Conservation (phyloP, 2,329 filamentous ascomycete genomes). For the Colletotrichum sp. region DNA sequence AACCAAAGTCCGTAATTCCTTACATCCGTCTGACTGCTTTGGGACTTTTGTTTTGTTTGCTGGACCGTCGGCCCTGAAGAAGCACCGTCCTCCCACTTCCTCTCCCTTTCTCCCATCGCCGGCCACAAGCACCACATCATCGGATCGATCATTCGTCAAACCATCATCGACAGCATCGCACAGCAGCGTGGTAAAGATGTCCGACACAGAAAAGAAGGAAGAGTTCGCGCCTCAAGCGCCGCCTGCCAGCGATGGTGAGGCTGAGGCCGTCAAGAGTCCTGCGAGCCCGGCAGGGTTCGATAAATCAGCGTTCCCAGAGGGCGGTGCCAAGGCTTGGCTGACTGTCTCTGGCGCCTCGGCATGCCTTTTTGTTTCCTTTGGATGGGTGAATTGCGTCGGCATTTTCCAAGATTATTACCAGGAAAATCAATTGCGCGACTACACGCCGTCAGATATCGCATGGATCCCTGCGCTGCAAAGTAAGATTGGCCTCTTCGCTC, state of each 20-base stretch:
- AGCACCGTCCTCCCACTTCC: rapidly evolving
- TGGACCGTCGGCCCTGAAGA: neutral
- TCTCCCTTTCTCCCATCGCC: neutral
- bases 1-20: neutral
- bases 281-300: neutral
- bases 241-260: neutral
- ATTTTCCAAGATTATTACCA: constrained; percentile 66
- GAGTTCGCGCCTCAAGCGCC: neutral
- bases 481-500: neutral
- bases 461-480: constrained; percentile 50
- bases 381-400: constrained; percentile 41
- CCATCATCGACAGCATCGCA: neutral
- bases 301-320: neutral
- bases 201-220: neutral
- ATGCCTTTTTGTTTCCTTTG: neutral
- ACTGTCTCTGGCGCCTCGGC: neutral
- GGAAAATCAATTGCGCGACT: constrained; percentile 46
- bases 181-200: neutral
- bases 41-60: neutral
- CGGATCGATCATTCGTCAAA: neutral
- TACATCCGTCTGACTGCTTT: neutral
- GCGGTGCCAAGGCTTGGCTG: constrained; percentile 9
- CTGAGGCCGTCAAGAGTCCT: neutral
- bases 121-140: neutral
- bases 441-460: constrained; percentile 57